Percentiles rank a stretch among this genome's conserved stretches.
Conservation (phyloP, 768 basidiomycete species). For the Mycena capillaripes region DNA sequence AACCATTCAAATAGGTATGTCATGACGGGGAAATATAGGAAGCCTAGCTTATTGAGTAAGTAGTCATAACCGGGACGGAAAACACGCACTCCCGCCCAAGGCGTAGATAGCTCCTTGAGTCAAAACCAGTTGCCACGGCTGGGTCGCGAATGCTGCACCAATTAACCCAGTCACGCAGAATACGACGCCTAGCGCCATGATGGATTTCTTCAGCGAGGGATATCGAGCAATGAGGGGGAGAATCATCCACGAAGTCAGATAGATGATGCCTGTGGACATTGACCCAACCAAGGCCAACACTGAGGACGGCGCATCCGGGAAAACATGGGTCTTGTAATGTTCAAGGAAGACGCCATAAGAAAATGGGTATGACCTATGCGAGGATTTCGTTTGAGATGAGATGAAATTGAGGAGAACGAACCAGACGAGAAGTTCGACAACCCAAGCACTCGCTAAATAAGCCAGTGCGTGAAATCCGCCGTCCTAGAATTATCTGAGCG, state of each 20-base stretch:
- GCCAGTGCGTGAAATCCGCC: conserved; percentile 30
- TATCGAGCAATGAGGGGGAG: conserved; percentile 43
- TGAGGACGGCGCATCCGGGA: conserved; percentile 35
- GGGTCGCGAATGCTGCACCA: conserved; percentile 41
- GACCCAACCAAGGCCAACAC: conserved; percentile 45
- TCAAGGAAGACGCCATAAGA: conserved; percentile 46
- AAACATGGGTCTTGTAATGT: conserved; percentile 38
- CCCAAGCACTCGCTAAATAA: conserved; percentile 42
- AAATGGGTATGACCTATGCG: conserved; percentile 42
- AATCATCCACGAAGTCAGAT: conserved; percentile 39
- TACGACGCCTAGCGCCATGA: conserved; percentile 40
- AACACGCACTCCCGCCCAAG: conserved; percentile 42
- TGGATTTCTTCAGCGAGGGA: conserved; percentile 35
- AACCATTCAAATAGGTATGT: conserved; percentile 38
- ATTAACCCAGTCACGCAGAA: conserved; percentile 43
- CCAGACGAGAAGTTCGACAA: conserved; percentile 45
- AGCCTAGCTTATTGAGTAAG: conserved; percentile 16
- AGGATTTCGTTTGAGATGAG: neutral
- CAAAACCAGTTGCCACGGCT: conserved; percentile 33
- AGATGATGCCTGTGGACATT: conserved; percentile 45
- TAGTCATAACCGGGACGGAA: neutral
- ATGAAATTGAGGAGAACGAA: neutral
- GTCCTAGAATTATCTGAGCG: conserved; percentile 9
- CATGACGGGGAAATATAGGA: conserved; percentile 33
- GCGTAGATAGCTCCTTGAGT: conserved; percentile 46